A percentile compares a stretch with the other conserved stretches of the same genome.
These are phyloP conservation scores for Verticillium isaacii DNA, from an alignment of 2,329 filamentous ascomycete genomes.

Conservation along the genomic window DNA sequence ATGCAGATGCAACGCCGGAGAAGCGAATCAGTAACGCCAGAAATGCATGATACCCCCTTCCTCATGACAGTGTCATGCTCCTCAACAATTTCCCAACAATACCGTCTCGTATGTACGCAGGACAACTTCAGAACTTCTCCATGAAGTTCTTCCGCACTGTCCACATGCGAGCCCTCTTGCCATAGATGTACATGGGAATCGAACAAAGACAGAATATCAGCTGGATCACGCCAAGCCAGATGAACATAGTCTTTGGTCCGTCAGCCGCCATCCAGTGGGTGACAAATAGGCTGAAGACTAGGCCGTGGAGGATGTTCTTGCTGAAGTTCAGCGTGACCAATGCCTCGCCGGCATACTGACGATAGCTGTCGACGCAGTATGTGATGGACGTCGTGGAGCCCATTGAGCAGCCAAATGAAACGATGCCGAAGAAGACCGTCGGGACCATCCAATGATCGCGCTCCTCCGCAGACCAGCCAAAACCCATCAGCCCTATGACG, in stretches of 20 bases:
- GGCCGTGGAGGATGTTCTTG: slow-evolving; percentile 89
- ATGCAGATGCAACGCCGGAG: background rate
- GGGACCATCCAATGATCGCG: slow-evolving; percentile 84
- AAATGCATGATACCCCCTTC: background rate
- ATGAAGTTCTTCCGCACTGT: slow-evolving; percentile 81
- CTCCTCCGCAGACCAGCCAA: slow-evolving; percentile 83
- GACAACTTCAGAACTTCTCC: slow-evolving; percentile 59
- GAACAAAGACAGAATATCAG: slow-evolving; percentile 67
- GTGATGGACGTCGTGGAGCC: slow-evolving; percentile 90
- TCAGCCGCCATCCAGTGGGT: slow-evolving; percentile 74
- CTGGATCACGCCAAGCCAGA: slow-evolving; percentile 84
- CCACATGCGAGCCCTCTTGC: slow-evolving; percentile 91
- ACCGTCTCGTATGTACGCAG: no score
- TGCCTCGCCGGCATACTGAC: slow-evolving; percentile 89
- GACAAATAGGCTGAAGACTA: slow-evolving; percentile 86
- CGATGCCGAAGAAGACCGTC: slow-evolving; percentile 85
- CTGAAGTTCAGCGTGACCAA: slow-evolving; percentile 90
- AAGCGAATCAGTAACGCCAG: background rate
- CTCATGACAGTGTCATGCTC: background rate
- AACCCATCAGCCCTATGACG: slow-evolving; percentile 84
- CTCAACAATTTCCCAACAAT: background rate
- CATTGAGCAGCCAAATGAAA: slow-evolving; percentile 87
- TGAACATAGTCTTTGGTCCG: slow-evolving; percentile 72
- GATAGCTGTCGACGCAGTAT: slow-evolving; percentile 89
- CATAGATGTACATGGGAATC: slow-evolving; percentile 91